Percentiles rank a stretch among this genome's conserved stretches.
These are phyloP conservation scores for Metroxylon sagu DNA, from an alignment of 176 grass and related monocot species.

Conservation along the genomic window DNA sequence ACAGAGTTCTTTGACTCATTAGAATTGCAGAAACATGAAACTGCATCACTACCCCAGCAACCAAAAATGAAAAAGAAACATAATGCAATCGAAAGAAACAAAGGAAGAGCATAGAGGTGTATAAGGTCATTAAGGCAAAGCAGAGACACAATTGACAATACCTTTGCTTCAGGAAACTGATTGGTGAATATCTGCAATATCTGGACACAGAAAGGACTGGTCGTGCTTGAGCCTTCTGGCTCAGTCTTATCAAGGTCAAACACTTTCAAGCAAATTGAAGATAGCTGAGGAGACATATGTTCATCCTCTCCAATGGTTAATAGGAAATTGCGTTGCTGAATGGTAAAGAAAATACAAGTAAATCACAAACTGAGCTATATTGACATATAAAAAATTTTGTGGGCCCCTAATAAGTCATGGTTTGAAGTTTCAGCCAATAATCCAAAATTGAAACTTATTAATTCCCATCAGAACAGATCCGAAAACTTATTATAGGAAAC, in stretches of 20 bases:
- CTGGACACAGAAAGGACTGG: conserved; percentile 86
- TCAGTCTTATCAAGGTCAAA: conserved; percentile 96
- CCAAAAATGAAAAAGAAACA: no score
- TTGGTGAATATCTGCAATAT: conserved; percentile 86
- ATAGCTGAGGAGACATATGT: conserved; percentile 54
- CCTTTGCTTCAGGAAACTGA: conserved; percentile 88
- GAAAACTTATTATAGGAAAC: no score
- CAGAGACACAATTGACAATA: conserved; percentile 15
- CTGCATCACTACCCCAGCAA: background rate
- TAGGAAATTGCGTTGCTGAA: conserved; percentile 86
- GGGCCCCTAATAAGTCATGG: no score
- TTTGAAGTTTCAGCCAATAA: no score
- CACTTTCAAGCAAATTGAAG: conserved; percentile 80
- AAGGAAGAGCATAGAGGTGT: background rate
- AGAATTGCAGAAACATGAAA: background rate
- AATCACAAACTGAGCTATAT: no score
- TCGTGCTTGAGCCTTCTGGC: conserved; percentile 81
- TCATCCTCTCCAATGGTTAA: conserved; percentile 87
- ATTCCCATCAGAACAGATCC: no score
- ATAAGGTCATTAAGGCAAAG: background rate
- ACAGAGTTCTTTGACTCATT: conserved; percentile 7
- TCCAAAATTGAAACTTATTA: no score
- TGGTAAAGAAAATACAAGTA: conserved; percentile 15
- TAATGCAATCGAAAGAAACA: background rate
- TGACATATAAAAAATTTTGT: no score